Percentiles rank a stretch among this genome's conserved stretches.
Evolutionary conservation across 2,329 filamentous ascomycete genomes (phyloP).

Genomic region (Cladosporium sp.): DNA sequence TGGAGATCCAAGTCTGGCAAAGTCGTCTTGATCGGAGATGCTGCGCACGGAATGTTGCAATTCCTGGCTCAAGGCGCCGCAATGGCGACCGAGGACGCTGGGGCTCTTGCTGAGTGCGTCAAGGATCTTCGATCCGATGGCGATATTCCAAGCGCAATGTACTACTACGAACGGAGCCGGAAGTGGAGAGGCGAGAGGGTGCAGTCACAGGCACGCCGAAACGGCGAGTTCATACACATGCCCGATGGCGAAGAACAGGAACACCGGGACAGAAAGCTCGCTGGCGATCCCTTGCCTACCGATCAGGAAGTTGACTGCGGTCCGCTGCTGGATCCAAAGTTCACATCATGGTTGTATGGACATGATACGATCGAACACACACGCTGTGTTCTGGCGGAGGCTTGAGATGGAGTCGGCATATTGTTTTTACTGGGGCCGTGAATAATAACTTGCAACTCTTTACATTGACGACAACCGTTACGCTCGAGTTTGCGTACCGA

Average conservation of each 20-base stretch:
- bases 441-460: no score
- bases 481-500: no score
- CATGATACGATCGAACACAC: constrained; percentile 9
- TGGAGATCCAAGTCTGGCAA: constrained; percentile 38
- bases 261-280: constrained; percentile 4
- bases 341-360: constrained; percentile 10
- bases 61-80: constrained; percentile 11
- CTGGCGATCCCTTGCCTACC: background rate
- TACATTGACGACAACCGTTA: no score
- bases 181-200: constrained; percentile 17
- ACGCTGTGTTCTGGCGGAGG: background rate
- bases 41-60: constrained; percentile 43
- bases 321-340: constrained; percentile 9
- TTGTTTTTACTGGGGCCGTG: no score
- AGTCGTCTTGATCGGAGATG: constrained; percentile 40
- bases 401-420: background rate
- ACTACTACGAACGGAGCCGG: constrained; percentile 13
- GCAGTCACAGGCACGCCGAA: constrained; percentile 11
- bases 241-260: constrained; percentile 13
- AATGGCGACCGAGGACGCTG: constrained; percentile 14
- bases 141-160: constrained; percentile 1
- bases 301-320: constrained; percentile 12
- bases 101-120: constrained; percentile 14
- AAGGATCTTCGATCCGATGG: background rate
- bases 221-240: constrained; percentile 16